Evolutionary conservation across 1,139 yeast genomes (phyloP), one percentile per base, ranked within the genome.

Genomic region (Hansenula lynferdii): DNA sequence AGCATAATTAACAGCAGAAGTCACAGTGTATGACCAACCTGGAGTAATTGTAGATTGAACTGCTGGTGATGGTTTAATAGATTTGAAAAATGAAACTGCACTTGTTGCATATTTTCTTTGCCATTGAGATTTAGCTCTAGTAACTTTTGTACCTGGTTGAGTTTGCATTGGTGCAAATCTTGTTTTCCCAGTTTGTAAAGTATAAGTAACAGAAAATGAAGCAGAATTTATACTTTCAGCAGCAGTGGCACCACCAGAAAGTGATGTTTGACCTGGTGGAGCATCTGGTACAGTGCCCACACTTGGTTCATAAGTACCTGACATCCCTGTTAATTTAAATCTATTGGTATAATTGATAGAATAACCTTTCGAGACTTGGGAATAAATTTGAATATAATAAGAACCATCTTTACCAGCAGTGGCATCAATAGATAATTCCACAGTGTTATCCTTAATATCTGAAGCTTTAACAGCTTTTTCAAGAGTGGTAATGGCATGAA

Each of bases 111-210:
- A 80, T 48, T 70, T 64, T 54, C 76, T 70, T 6, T 77, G 54
- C 85, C 86, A 82, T 2, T 79, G 61, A 6, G 78, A 67, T 26
- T 72, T 77, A 20, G 38, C 39, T 28, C n/a, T 39, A 1, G 95
- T 82, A 8, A 86, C 77, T 9, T 61, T 66, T 1, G 83, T 55
- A 4, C 80, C 85, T 5, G 97, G 96, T 64, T 87, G 95, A 43
- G 68, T 58, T 63, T 89, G 96, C 96, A 89, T 87, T 38, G 96
- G 96, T 1, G 96, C 97, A 60, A 62, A 85, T 55, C 86, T 71
- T 3, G 83, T 73, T 34, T 49, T 61, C 28, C 95, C 95, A 0
- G 95, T 83, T 63, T 89, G 96, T 44, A 52, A 42, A 3, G 87
- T 72, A 62, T 87, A 89, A 6, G 67, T 48, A 44, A 67, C 69